phyloP scores from a whole-genome alignment of 805 yeast genomes.

The Schizosaccharomyces lindneri region DNA sequence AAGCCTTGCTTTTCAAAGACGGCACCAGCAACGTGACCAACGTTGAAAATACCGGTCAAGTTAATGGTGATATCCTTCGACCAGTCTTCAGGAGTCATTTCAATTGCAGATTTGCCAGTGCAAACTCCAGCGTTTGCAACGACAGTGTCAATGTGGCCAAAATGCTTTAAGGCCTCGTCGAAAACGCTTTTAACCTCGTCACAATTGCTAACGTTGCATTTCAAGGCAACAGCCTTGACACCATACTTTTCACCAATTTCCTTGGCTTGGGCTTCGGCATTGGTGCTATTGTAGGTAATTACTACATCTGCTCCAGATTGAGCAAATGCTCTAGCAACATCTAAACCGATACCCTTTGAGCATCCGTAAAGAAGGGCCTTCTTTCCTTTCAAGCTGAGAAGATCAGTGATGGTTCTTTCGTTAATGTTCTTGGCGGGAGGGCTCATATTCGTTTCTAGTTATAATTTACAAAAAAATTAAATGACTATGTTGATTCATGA shows the following conservation, averaged over 20 bases:
- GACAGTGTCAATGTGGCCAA: conserved; percentile 58
- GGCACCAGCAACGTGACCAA: conserved; percentile 40
- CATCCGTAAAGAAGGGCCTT: conserved; percentile 72
- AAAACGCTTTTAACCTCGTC: conserved; percentile 25
- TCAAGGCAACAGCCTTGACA: conserved; percentile 37
- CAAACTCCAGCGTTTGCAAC: conserved; percentile 73
- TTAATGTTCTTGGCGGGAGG: neutral
- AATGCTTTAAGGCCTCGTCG: conserved; percentile 31
- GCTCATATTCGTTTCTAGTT: neutral
- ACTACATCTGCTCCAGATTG: conserved; percentile 46
- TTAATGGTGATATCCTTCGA: conserved; percentile 40
- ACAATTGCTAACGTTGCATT: conserved; percentile 29
- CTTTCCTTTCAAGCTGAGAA: conserved; percentile 59
- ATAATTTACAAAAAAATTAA: too few relatives aligned
- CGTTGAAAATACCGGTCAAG: conserved; percentile 40
- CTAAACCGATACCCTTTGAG: conserved; percentile 59
- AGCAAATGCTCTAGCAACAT: conserved; percentile 59
- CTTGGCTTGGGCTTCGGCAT: conserved; percentile 31
- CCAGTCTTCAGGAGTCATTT: conserved; percentile 38
- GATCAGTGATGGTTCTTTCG: conserved; percentile 23
- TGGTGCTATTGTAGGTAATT: conserved; percentile 22
- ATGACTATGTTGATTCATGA: too few relatives aligned
- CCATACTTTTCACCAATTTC: conserved; percentile 31
- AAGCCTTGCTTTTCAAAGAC: conserved; percentile 46
- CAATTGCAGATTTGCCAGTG: conserved; percentile 44